Evolutionary conservation across 2,329 filamentous ascomycete species (phyloP).

Genomic region (Colletotrichum tropicale): DNA sequence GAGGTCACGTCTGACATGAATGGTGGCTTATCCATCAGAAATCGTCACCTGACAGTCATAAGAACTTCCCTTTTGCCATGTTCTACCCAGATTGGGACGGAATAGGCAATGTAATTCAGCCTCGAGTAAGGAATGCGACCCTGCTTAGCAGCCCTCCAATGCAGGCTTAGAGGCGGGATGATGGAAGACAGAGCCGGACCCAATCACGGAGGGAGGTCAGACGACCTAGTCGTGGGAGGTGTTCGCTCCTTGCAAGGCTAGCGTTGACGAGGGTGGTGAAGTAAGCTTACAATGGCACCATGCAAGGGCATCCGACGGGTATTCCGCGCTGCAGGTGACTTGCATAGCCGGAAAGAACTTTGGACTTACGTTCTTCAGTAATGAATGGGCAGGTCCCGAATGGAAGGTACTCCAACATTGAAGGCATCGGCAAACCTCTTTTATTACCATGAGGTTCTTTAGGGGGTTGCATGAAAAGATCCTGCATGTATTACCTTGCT

Average conservation of each 20-base stretch:
- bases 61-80: not conserved
- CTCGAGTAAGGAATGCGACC: not conserved
- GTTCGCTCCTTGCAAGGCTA: not conserved
- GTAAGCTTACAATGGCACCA: not conserved
- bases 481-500: no score
- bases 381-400: no score
- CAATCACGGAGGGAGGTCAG: not conserved
- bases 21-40: not conserved
- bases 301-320: not conserved
- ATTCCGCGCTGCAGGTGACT: not conserved
- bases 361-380: no score
- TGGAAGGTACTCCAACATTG: no score
- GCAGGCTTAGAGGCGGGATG: not conserved
- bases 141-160: not conserved
- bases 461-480: no score
- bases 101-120: not conserved
- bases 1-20: not conserved
- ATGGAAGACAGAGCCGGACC: not conserved
- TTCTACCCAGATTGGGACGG: not conserved
- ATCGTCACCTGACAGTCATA: not conserved
- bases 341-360: not conserved
- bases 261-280: not conserved
- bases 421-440: no score
- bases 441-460: no score
- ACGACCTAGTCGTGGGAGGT: not conserved